Evolutionary conservation across 1,139 yeast species (phyloP).

Genomic region (Taphrina betulina): DNA sequence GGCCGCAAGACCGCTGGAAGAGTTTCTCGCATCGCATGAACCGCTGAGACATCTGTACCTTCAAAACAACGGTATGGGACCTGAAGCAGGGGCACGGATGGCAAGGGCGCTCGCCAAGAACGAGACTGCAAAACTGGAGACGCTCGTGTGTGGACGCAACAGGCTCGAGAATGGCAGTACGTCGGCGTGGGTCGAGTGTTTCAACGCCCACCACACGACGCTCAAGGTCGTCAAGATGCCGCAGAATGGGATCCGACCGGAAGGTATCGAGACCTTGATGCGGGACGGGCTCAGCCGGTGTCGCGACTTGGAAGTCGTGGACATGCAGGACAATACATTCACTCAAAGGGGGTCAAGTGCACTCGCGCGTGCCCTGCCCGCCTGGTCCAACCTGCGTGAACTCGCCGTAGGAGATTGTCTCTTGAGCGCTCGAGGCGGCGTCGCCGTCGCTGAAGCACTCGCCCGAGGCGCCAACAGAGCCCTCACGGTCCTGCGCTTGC

Average conservation of each 20-base stretch:
- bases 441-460: slow-evolving; percentile 50
- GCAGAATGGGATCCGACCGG: slow-evolving; percentile 96
- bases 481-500: slow-evolving; percentile 66
- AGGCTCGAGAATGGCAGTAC: slow-evolving; percentile 93
- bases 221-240: slow-evolving; percentile 75
- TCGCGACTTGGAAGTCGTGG: slow-evolving; percentile 63
- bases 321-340: slow-evolving; percentile 92
- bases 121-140: slow-evolving; percentile 67
- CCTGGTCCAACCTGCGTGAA: slow-evolving; percentile 64
- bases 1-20: slow-evolving; percentile 85
- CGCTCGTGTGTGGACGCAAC: slow-evolving; percentile 94
- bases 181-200: slow-evolving; percentile 58
- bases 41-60: slow-evolving; percentile 81
- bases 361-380: slow-evolving; percentile 58
- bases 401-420: slow-evolving; percentile 87
- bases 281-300: slow-evolving; percentile 67
- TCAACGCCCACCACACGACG: slow-evolving; percentile 68
- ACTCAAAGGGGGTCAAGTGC: slow-evolving; percentile 80
- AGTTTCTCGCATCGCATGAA: slow-evolving; percentile 68
- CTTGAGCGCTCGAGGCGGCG: slow-evolving; percentile 70
- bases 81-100: slow-evolving; percentile 91
- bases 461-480: slow-evolving; percentile 42
- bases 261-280: slow-evolving; percentile 76
- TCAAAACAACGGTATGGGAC: slow-evolving; percentile 96
- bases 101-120: slow-evolving; percentile 78